Conservation (phyloP, 768 basidiomycete species). For the Lactarius sanguifluus region DNA sequence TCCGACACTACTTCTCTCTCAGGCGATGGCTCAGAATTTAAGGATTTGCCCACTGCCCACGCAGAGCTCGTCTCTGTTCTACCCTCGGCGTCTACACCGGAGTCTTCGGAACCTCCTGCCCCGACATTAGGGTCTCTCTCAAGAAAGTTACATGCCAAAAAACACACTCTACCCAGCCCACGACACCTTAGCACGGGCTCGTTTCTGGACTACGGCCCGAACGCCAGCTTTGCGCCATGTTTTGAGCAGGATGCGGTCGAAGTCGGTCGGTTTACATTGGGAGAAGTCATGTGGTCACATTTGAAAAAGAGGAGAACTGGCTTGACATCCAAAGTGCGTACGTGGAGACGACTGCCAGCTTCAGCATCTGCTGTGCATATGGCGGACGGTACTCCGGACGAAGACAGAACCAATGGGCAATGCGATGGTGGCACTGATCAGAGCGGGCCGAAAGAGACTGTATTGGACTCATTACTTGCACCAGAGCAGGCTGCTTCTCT, state of each 20-base stretch:
- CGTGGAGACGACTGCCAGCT: background rate
- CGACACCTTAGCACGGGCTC: conserved; percentile 61
- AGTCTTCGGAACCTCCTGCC: conserved; percentile 31
- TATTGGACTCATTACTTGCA: conserved; percentile 55
- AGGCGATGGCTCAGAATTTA: conserved; percentile 44
- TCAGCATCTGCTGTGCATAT: conserved; percentile 2
- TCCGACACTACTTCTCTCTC: conserved; percentile 41
- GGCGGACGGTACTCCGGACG: conserved; percentile 18
- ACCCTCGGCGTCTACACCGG: conserved; percentile 51
- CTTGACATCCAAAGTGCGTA: conserved; percentile 32
- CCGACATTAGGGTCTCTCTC: conserved; percentile 61
- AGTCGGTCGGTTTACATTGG: conserved; percentile 60
- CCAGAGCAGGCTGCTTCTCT: conserved; percentile 55
- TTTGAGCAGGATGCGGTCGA: conserved; percentile 79
- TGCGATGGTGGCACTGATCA: conserved; percentile 22
- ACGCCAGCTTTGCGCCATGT: conserved; percentile 71
- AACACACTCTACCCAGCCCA: conserved; percentile 45
- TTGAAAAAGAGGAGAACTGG: conserved; percentile 42
- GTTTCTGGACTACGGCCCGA: conserved; percentile 79
- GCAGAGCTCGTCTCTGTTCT: conserved; percentile 77
- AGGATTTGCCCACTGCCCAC: conserved; percentile 57
- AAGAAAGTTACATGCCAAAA: conserved; percentile 43
- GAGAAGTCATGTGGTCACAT: conserved; percentile 55
- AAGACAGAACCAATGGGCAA: conserved; percentile 24
- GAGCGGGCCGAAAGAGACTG: conserved; percentile 38